Conservation (phyloP, 2,329 filamentous ascomycete species). For the Ceratocystis destructans region DNA sequence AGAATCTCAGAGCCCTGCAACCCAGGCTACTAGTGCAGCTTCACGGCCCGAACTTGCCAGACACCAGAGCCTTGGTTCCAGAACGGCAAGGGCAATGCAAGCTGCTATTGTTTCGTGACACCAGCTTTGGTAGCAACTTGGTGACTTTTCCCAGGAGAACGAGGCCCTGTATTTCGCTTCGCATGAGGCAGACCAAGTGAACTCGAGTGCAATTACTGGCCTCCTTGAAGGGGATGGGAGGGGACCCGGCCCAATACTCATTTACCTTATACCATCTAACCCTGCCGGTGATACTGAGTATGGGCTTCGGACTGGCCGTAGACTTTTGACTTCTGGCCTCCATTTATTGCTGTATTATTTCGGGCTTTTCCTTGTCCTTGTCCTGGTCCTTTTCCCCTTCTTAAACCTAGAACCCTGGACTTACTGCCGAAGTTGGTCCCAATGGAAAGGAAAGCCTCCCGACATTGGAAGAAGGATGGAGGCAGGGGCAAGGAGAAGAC, state of each 20-base stretch:
- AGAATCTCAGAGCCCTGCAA: too few species aligned
- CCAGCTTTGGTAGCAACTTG: neutral
- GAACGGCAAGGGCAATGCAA: neutral
- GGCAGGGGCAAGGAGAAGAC: neutral
- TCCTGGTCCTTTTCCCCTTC: neutral
- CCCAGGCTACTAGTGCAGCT: too few species aligned
- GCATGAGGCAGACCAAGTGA: neutral
- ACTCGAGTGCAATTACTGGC: too few species aligned
- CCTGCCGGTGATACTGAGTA: neutral
- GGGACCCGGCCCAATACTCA: neutral
- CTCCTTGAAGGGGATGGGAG: neutral
- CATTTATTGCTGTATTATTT: too few species aligned
- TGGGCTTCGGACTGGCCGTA: neutral
- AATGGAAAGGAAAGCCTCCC: constrained; percentile 7
- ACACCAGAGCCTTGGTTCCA: neutral
- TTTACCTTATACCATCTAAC: neutral
- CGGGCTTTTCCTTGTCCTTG: neutral
- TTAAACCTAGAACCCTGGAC: neutral
- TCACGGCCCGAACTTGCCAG: too few species aligned
- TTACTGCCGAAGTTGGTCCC: constrained; percentile 1
- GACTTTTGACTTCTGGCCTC: neutral
- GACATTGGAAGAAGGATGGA: constrained; percentile 1
- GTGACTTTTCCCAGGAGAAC: neutral
- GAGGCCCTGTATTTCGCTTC: constrained; percentile 1
- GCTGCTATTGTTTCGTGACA: constrained; percentile 2